Percentiles rank a stretch among this genome's conserved stretches.
Evolutionary conservation across 2,329 filamentous ascomycete genomes (phyloP).

Genomic region (Fusarium redolens): DNA sequence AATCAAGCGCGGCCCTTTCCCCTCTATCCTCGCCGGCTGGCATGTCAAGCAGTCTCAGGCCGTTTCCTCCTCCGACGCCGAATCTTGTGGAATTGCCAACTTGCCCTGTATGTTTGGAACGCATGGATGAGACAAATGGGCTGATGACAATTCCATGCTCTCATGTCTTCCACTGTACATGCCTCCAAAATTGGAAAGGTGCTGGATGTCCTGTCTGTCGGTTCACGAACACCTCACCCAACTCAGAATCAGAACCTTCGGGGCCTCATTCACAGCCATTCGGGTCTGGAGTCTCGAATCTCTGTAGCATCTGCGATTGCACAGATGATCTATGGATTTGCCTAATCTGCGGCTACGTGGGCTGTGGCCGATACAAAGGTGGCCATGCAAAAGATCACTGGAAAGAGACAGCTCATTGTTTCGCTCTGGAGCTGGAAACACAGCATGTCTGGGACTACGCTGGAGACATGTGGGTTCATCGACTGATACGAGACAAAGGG

Average conservation of each 20-base stretch:
- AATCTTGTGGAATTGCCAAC: slow-evolving; percentile 92
- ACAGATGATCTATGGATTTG: slow-evolving; percentile 93
- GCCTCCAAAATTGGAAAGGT: slow-evolving; percentile 95
- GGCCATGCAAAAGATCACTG: slow-evolving; percentile 95
- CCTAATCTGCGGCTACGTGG: slow-evolving; percentile 90
- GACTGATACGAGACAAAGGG: slow-evolving; percentile 91
- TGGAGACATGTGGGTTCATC: slow-evolving; percentile 94
- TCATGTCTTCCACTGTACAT: slow-evolving; percentile 97
- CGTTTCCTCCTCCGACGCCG: slow-evolving; percentile 77
- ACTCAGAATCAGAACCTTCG: slow-evolving; percentile 55
- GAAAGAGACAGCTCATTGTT: slow-evolving; percentile 89
- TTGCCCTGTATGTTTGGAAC: slow-evolving; percentile 94
- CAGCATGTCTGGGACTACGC: slow-evolving; percentile 99
- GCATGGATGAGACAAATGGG: slow-evolving; percentile 98
- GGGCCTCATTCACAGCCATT: slow-evolving; percentile 67
- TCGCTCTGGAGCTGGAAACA: slow-evolving; percentile 90
- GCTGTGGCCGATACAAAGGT: slow-evolving; percentile 93
- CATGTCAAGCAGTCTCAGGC: slow-evolving; percentile 62
- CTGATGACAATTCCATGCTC: slow-evolving; percentile 96
- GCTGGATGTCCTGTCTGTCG: slow-evolving; percentile 94
- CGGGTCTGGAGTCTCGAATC: slow-evolving; percentile 69
- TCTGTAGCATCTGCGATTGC: slow-evolving; percentile 85
- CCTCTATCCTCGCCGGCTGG: slow-evolving; percentile 60
- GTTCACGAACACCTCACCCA: slow-evolving; percentile 72
- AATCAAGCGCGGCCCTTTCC: slow-evolving; percentile 67